Base-by-base conservation (phyloP, 495 filamentous ascomycete species). In the Amphirosellinia nigrospora region DNA sequence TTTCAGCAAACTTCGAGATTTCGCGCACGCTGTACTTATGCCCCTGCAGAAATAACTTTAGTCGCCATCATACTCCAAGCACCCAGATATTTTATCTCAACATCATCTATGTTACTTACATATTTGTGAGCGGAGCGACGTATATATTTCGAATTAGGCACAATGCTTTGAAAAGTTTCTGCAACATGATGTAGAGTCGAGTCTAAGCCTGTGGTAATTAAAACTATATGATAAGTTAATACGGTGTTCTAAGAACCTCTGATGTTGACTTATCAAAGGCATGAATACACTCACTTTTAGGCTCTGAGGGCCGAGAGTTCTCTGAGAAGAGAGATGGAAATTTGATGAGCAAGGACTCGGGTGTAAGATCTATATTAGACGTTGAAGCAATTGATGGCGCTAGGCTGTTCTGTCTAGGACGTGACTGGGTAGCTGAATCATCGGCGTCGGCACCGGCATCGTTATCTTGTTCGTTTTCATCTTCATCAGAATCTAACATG, bases 21-120 rank as follows among this genome's bases (percentile, higher is more conserved):
- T 99, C 96, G 60, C 91, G 87, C 68, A 98, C 86, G 50, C 91
- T 94, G 80, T 94, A 97, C 65, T 94, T 94, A 81, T 97, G 89
- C 8, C 88, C 86, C 67, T 69, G 36, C 19, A 28, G 16, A 23
- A 45, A 23, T 26, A 21, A 16, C 41, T 50, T 68, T 50, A 68
- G 66, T 43, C 16, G 11, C 4, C 13, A 13, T 16, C n/a, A 43
- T 23, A 4, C 41, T 13, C n/a, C 19, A 68, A 36, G 15, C 23
- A 15, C n/a, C 26, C 11, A 26, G 28, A 23, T 8, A 30, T 32
- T 39, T 19, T 41, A 1, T 26, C 52, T 30, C 6, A 23, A 23
- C 34, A n/a, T 38, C 1, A 43, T n/a, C 41, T 11, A 28, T 26
- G 13, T 21, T 26, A 62, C 67, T 55, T 63, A 69, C 58, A 78